These are phyloP conservation scores for Harringtonia aguacate DNA, from an alignment of 2,329 filamentous ascomycete genomes.

Conservation along the genomic window DNA sequence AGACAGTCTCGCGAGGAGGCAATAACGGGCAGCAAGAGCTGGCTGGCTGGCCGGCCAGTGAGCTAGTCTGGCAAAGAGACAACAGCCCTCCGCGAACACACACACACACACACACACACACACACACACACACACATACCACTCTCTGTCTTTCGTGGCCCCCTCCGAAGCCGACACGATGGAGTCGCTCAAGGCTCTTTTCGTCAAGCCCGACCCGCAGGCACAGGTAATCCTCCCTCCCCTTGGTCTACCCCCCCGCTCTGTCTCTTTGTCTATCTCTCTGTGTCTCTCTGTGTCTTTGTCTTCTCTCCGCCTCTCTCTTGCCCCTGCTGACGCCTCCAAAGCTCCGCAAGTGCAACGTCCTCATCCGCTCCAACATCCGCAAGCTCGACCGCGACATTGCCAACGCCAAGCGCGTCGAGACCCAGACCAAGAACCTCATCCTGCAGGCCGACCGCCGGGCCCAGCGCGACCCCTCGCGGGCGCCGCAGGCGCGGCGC, in stretches of 20 bases:
- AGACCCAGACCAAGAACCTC: slow-evolving; percentile 73
- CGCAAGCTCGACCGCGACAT: slow-evolving; percentile 95
- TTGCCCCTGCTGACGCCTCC: neutral
- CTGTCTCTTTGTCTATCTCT: neutral
- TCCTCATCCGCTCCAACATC: slow-evolving; percentile 77
- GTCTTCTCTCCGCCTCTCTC: neutral
- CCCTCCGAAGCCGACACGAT: slow-evolving; percentile 36
- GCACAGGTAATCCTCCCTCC: slow-evolving; percentile 58
- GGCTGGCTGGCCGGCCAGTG: too few species aligned
- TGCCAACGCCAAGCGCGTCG: slow-evolving; percentile 61
- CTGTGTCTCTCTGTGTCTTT: too few species aligned
- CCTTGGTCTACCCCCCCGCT: too few species aligned
- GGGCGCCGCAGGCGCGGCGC: slow-evolving; percentile 65
- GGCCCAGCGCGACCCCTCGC: slow-evolving; percentile 67
- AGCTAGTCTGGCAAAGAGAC: neutral
- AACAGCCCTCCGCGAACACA: too few species aligned
- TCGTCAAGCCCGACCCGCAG: slow-evolving; percentile 87
- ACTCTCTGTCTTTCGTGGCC: neutral
- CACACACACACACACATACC: neutral
- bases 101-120: too few species aligned
- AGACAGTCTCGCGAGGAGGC: too few species aligned
- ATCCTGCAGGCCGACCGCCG: slow-evolving; percentile 78
- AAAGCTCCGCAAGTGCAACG: slow-evolving; percentile 91
- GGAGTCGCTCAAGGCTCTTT: slow-evolving; percentile 78
- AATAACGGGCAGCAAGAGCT: too few species aligned